phyloP scores from a whole-genome alignment of 2,329 filamentous ascomycete species.

The Dactylellina sp. region DNA sequence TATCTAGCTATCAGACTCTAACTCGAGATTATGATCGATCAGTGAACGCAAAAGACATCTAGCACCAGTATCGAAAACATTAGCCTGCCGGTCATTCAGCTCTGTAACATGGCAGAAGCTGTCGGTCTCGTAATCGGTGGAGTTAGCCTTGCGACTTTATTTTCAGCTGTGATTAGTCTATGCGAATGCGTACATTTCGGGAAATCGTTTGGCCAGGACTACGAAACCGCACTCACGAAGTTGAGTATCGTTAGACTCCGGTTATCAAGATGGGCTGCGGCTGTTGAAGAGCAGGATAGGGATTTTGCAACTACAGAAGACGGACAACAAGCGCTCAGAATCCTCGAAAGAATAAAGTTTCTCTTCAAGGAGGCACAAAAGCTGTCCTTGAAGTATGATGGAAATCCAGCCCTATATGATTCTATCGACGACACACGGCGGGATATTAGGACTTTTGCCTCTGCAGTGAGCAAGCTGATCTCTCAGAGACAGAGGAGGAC shows the following conservation, averaged over 20 bases:
- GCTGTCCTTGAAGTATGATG: conserved; percentile 14
- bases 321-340: conserved; percentile 8
- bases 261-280: conserved; percentile 26
- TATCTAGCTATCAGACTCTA: too few species aligned
- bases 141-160: conserved; percentile 13
- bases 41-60: too few species aligned
- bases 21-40: too few species aligned
- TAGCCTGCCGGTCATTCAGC: neutral
- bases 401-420: conserved; percentile 12
- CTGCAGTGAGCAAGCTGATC: conserved; percentile 10
- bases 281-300: conserved; percentile 9
- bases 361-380: conserved; percentile 16
- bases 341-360: conserved; percentile 23
- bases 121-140: conserved; percentile 24
- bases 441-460: conserved; percentile 6
- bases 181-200: conserved; percentile 25
- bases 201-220: conserved; percentile 28
- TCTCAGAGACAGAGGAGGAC: conserved; percentile 13
- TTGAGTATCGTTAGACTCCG: conserved; percentile 25
- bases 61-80: neutral
- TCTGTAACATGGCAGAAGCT: conserved; percentile 19
- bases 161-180: conserved; percentile 18
- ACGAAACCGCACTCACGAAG: conserved; percentile 19
- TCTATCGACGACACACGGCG: conserved; percentile 5
- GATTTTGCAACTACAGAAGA: conserved; percentile 5